Evolutionary conservation across 78 protist genomes (phyloP).

Genomic region (Capsaspora owczarzaki): DNA sequence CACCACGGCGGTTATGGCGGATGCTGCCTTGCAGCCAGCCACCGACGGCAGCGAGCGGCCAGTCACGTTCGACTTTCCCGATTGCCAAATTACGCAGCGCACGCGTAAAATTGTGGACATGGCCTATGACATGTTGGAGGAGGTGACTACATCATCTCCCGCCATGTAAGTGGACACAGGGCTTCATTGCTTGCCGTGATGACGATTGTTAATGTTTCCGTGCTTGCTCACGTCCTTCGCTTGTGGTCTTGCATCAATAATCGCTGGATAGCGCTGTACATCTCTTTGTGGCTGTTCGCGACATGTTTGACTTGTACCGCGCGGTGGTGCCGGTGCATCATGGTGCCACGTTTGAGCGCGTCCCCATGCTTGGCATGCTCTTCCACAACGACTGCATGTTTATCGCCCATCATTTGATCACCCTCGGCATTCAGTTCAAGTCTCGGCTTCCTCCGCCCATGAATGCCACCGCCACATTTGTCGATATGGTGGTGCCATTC

Average conservation of each 20-base stretch:
- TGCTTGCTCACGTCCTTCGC: background rate
- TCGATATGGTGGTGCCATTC: background rate
- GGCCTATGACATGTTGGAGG: background rate
- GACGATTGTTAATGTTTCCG: background rate
- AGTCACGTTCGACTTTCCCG: background rate
- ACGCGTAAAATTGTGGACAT: background rate
- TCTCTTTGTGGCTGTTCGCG: background rate
- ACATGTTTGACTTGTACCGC: background rate
- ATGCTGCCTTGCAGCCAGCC: too few species aligned
- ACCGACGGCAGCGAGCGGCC: too few species aligned
- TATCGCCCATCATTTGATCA: background rate
- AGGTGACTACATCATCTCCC: background rate
- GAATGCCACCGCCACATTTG: background rate
- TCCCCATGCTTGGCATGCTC: background rate
- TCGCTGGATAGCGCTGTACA: background rate
- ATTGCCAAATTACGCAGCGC: background rate
- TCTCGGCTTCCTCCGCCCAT: background rate
- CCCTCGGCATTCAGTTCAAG: background rate
- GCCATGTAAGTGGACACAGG: background rate
- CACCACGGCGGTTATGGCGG: too few species aligned
- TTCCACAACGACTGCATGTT: background rate
- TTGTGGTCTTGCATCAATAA: background rate
- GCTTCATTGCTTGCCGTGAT: background rate
- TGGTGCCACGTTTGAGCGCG: background rate
- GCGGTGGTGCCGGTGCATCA: conserved; percentile 1